Evolutionary conservation across 164 flowering plant species (phyloP), one percentile per base, ranked within the genome.

Genomic region (Paratinospora sagittata): DNA sequence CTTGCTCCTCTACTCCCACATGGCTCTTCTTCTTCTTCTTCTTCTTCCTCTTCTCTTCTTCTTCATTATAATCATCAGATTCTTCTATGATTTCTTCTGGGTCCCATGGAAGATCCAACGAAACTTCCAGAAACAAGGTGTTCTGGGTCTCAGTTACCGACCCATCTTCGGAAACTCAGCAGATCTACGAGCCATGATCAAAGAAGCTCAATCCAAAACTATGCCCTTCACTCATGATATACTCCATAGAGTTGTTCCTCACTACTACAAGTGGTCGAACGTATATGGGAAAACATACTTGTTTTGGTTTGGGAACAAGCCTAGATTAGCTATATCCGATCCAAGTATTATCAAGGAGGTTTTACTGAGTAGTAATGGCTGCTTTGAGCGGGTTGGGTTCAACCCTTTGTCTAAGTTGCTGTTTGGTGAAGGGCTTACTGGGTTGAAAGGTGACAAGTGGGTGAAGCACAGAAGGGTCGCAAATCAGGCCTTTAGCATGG

Each of bases 241-340:
- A 14, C 26, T 82, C 2, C 76, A 70, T 43, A 73, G 88, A 6
- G 86, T 75, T 57, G 27, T 74, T 8, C 89, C 96, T 0, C 82
- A 81, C 69, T 88, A 86, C 82, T 45, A 72, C 76, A 66, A 33
- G 41, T 90, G 96, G 93, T 85, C 90, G 0, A 27, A n/a, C 23
- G 33, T 63, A 27, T 90, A 87, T 69, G 93, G 93, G 49, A 82
- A 82, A 71, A 86, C 74, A 3, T 89, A 84, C 61, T 75, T 90
- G 0, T 87, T 79, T 76, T 89, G 96, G 96, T 86, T 87, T 70
- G 93, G 96, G 41, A 27, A 81, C 0, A 81, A 43, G 57, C 89
- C 91, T 24, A 52, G 84, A 64, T 55, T 90, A 55, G 89, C 89
- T 2, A 70, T 84, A 8, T 33, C 86, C 17, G 96, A 90, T 19